Percentiles rank a stretch among this genome's conserved stretches.
These are phyloP conservation scores for Pseudoturritis turrita DNA, from an alignment of 345 rosid species.

Conservation along the genomic window DNA sequence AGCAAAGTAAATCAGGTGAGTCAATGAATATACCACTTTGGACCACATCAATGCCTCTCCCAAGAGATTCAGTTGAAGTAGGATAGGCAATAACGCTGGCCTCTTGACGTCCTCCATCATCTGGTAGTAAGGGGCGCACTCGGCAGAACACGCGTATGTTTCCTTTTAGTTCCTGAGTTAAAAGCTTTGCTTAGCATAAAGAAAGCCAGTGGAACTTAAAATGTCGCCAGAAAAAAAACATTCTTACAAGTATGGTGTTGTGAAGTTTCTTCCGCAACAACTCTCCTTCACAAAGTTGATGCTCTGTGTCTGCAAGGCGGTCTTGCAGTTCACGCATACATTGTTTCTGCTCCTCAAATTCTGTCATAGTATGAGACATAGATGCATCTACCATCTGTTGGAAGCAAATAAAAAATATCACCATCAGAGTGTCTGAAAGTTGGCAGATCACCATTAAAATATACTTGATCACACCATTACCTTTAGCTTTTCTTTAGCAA, in stretches of 20 bases:
- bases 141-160: constrained; percentile 87
- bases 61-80: constrained; percentile 54
- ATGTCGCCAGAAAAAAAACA: background rate
- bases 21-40: constrained; percentile 49
- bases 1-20: background rate
- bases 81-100: constrained; percentile 54
- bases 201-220: background rate
- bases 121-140: constrained; percentile 72
- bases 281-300: constrained; percentile 66
- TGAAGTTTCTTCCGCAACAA: constrained; percentile 74
- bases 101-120: constrained; percentile 55
- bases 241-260: constrained; percentile 74
- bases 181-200: background rate
- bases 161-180: constrained; percentile 75
- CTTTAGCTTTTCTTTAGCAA: constrained; percentile 78
- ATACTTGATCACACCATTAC: background rate
- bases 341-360: constrained; percentile 52
- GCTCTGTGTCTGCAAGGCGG: constrained; percentile 57
- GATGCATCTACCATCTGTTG: constrained; percentile 56
- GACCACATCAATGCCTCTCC: constrained; percentile 63
- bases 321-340: constrained; percentile 38
- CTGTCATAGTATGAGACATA: constrained; percentile 39
- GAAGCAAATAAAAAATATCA: no score
- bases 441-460: no score
- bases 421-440: no score